phyloP scores from a whole-genome alignment of 2,329 filamentous ascomycete species.

The Uncinocarpus reesii region DNA sequence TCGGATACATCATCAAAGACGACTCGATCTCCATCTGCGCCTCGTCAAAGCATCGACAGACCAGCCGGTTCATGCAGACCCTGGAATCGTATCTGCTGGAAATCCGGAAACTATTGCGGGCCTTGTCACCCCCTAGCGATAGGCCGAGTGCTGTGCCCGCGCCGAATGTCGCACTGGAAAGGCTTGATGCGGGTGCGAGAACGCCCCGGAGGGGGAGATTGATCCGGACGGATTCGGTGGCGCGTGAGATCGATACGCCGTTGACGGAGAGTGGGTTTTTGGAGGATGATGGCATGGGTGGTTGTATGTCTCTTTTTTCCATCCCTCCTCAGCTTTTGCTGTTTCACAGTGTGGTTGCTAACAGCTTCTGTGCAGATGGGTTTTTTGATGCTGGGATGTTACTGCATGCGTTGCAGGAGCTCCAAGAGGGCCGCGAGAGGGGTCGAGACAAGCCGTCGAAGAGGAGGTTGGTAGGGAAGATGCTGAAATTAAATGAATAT shows the following conservation, averaged over 20 bases:
- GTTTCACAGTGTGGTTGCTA: constrained; percentile 4
- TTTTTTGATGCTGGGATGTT: constrained; percentile 98
- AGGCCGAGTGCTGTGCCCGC: constrained; percentile 43
- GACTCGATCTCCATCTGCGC: constrained; percentile 84
- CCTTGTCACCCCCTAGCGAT: constrained; percentile 44
- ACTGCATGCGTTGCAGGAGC: constrained; percentile 69
- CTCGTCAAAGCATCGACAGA: constrained; percentile 87
- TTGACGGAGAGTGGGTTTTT: constrained; percentile 38
- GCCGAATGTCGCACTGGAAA: constrained; percentile 46
- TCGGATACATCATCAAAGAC: constrained; percentile 98
- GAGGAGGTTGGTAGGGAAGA: constrained; percentile 39
- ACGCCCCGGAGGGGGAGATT: constrained; percentile 49
- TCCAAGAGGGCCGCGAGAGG: constrained; percentile 28
- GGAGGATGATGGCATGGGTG: constrained; percentile 81
- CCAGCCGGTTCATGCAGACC: constrained; percentile 76
- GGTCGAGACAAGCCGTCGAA: constrained; percentile 29
- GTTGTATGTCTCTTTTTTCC: constrained; percentile 59
- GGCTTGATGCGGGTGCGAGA: not conserved
- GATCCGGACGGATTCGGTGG: constrained; percentile 48
- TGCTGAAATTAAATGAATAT: constrained; percentile 40
- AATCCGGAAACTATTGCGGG: constrained; percentile 70
- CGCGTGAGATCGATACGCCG: constrained; percentile 43
- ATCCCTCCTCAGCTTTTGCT: not conserved
- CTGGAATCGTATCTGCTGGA: constrained; percentile 85
- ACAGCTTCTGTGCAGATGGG: constrained; percentile 52